Evolutionary conservation across 78 protist species (phyloP), one percentile per base, ranked within the genome.

Genomic region (Reticulomyxa filosa): DNA sequence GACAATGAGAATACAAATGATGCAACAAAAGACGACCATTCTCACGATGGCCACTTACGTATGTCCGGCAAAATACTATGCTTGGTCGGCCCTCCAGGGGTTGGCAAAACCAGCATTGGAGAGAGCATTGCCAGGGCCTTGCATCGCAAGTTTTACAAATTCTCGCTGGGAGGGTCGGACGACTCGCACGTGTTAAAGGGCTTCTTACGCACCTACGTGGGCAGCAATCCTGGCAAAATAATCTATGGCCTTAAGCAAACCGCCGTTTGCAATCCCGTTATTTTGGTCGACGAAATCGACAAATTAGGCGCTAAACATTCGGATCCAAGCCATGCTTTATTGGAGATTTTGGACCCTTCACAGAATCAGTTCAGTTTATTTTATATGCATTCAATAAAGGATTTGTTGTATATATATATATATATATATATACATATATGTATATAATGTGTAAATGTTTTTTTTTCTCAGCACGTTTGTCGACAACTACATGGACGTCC

Each of bases 51-150:
- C n/a, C n/a, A n/a, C n/a, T n/a, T n/a, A n/a, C n/a, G n/a, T n/a
- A n/a, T n/a, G n/a, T n/a, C n/a, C n/a, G 92, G 92, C 39, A 84
- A 86, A 63, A 87, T 92, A n/a, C n/a, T 92, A 20, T 80, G 88
- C 62, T 57, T 92, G 0, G 76, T 77, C n/a, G 89, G 94, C n/a
- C 57, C 57, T 0, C 76, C 78, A 1, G 73, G 71, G 17, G 77
- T 81, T 17, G 86, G 92, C 51, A 90, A 87, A 69, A 90, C 96
- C 0, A 57, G 78, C 4, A 83, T 90, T 42, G 97, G 94, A 25
- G 72, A 81, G 38, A 20, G 34, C 11, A 55, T 55, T 3, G 65
- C 73, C 0, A 25, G 8, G 7, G 51, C 70, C 0, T 65, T 72
- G 52, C 13, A 34, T 30, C 69, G 77, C 32, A 70, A 89, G 67